Evolutionary conservation across 2,329 filamentous ascomycete species (phyloP).

Genomic region (Fonsecaea multimorphosa): DNA sequence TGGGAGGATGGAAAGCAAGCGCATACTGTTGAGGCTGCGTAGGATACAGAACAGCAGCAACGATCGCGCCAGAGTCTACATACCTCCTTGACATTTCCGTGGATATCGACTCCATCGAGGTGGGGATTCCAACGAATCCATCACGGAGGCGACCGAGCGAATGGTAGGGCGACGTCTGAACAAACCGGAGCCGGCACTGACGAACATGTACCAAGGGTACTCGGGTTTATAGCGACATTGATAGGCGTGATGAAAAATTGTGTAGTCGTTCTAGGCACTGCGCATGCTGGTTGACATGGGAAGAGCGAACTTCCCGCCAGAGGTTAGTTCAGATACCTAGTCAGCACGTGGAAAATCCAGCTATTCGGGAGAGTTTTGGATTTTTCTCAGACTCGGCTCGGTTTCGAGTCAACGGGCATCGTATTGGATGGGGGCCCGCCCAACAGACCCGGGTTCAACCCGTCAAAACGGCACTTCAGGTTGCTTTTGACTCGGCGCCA

Average conservation of each 20-base stretch:
- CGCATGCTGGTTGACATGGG: background rate
- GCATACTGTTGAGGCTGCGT: constrained; percentile 27
- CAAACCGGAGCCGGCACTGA: background rate
- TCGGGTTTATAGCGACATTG: background rate
- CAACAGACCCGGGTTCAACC: constrained; percentile 4
- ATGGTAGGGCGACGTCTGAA: constrained; percentile 3
- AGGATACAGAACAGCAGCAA: constrained; percentile 23
- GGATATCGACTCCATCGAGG: constrained; percentile 13
- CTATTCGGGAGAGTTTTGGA: constrained; percentile 2
- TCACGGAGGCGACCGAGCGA: constrained; percentile 5
- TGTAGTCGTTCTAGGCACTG: constrained; percentile 12
- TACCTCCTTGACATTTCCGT: background rate
- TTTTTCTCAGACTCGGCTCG: constrained; percentile 2
- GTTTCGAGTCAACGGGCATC: background rate
- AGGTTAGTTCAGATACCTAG: background rate
- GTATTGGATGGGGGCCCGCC: background rate
- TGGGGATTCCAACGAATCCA: constrained; percentile 5
- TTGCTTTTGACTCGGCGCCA: constrained; percentile 4
- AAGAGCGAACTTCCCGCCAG: background rate
- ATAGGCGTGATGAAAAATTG: constrained; percentile 12
- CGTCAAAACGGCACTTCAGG: background rate
- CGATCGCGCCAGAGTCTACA: constrained; percentile 10
- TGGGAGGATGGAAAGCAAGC: background rate
- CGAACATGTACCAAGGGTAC: background rate
- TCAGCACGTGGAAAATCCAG: constrained; percentile 7